Evolutionary conservation across 495 filamentous ascomycete species (phyloP).

Genomic region (Articulospora tetracladia): DNA sequence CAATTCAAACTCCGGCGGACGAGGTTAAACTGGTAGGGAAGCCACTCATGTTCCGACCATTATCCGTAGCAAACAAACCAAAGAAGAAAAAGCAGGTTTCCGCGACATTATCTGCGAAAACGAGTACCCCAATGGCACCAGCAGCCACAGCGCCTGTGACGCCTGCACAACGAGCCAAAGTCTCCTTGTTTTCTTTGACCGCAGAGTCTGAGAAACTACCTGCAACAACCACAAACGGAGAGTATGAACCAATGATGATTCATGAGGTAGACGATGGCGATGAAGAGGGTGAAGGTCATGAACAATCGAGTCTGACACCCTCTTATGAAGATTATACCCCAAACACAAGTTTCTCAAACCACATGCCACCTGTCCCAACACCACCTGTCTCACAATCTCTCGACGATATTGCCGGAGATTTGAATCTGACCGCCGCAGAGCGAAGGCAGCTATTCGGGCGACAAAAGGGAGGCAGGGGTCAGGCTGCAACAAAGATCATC

Average conservation of each 20-base stretch:
- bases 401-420: slow-evolving; percentile 60
- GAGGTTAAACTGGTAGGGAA: slow-evolving; percentile 71
- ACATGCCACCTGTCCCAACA: slow-evolving; percentile 19
- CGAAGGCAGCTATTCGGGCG: slow-evolving; percentile 83
- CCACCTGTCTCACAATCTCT: slow-evolving; percentile 43
- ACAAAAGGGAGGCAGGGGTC: slow-evolving; percentile 31
- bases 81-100: slow-evolving; percentile 55
- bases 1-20: slow-evolving; percentile 43
- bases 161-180: slow-evolving; percentile 40
- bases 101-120: not conserved
- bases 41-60: slow-evolving; percentile 80
- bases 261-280: slow-evolving; percentile 28
- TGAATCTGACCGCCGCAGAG: slow-evolving; percentile 70
- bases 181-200: slow-evolving; percentile 59
- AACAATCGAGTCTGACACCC: slow-evolving; percentile 1
- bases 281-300: slow-evolving; percentile 2
- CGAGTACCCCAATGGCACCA: not conserved
- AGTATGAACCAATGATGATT: slow-evolving; percentile 47
- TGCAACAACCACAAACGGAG: slow-evolving; percentile 17
- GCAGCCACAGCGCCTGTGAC: not conserved
- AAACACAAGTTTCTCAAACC: slow-evolving; percentile 7
- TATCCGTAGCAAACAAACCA: slow-evolving; percentile 72
- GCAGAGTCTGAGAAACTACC: slow-evolving; percentile 27
- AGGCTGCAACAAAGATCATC: slow-evolving; percentile 42
- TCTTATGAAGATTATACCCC: slow-evolving; percentile 24